Conservation (phyloP, 192 early-diverging fungal genomes). For the Coemansia sp. region DNA sequence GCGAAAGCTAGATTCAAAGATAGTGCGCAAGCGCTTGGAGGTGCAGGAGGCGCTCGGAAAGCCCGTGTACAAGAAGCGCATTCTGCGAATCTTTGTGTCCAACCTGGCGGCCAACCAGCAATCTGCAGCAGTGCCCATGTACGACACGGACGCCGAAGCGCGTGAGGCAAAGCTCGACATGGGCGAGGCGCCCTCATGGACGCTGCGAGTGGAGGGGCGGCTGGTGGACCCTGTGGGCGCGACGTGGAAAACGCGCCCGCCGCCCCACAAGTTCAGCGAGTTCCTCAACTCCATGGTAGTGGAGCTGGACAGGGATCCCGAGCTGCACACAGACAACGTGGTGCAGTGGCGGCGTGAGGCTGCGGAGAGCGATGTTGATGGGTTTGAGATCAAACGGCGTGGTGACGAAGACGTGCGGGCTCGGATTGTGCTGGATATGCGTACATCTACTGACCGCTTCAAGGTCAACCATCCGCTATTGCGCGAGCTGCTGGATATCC, state of each 20-base stretch:
- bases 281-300: constrained; percentile 85
- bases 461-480: constrained; percentile 70
- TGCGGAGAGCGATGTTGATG: constrained; percentile 57
- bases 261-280: constrained; percentile 75
- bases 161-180: constrained; percentile 45
- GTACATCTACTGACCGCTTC: constrained; percentile 76
- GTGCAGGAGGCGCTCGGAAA: constrained; percentile 81
- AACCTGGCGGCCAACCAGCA: constrained; percentile 79
- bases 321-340: constrained; percentile 65
- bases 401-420: constrained; percentile 82
- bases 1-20: constrained; percentile 81
- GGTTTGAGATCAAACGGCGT: constrained; percentile 90
- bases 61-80: constrained; percentile 69
- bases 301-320: constrained; percentile 76
- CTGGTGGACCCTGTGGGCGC: constrained; percentile 70
- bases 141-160: constrained; percentile 9
- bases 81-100: constrained; percentile 89
- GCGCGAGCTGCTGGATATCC: constrained; percentile 73
- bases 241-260: constrained; percentile 60
- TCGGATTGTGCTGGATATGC: constrained; percentile 77
- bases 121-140: constrained; percentile 4
- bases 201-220: constrained; percentile 84
- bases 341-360: constrained; percentile 48
- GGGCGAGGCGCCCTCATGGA: constrained; percentile 75
- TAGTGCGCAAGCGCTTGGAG: constrained; percentile 87